Evolutionary conservation across 2,329 filamentous ascomycete genomes (phyloP).

Genomic region (Fusarium camptoceras): DNA sequence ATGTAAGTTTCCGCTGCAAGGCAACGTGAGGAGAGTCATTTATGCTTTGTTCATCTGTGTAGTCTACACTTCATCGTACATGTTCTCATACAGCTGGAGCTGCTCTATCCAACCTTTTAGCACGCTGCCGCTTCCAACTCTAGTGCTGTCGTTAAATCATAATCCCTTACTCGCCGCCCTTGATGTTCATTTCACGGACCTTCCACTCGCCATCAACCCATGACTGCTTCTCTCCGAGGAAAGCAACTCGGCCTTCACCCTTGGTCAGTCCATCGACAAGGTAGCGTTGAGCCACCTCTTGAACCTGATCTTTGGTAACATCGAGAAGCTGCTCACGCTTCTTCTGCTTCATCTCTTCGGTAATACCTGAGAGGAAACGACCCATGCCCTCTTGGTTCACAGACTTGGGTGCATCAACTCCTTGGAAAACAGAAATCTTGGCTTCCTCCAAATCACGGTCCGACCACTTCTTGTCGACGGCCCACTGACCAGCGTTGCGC

Average conservation of each 20-base stretch:
- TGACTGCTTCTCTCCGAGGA: constrained; percentile 85
- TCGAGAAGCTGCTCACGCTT: constrained; percentile 88
- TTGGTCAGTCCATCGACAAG: constrained; percentile 75
- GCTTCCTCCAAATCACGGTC: constrained; percentile 92
- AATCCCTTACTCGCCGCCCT: constrained; percentile 52
- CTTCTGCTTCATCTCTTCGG: constrained; percentile 87
- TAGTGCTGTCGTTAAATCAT: constrained; percentile 21
- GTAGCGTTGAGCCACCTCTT: constrained; percentile 83
- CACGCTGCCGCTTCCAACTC: constrained; percentile 19
- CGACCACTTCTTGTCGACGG: constrained; percentile 82
- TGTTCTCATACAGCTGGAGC: constrained; percentile 28
- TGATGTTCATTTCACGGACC: constrained; percentile 78
- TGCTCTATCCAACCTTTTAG: constrained; percentile 23
- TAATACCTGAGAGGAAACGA: constrained; percentile 85
- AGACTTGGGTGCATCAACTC: constrained; percentile 86
- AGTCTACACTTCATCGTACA: constrained; percentile 46
- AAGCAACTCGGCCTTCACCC: constrained; percentile 71
- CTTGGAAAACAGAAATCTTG: constrained; percentile 94
- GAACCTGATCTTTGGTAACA: constrained; percentile 83
- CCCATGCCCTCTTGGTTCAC: constrained; percentile 90
- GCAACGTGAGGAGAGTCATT: constrained; percentile 45
- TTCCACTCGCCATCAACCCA: constrained; percentile 83
- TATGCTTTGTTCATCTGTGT: constrained; percentile 45
- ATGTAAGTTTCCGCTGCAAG: constrained; percentile 18
- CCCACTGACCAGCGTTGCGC: constrained; percentile 84